These are phyloP conservation scores for Candida pini DNA, from an alignment of 805 yeast genomes.

Conservation along the genomic window DNA sequence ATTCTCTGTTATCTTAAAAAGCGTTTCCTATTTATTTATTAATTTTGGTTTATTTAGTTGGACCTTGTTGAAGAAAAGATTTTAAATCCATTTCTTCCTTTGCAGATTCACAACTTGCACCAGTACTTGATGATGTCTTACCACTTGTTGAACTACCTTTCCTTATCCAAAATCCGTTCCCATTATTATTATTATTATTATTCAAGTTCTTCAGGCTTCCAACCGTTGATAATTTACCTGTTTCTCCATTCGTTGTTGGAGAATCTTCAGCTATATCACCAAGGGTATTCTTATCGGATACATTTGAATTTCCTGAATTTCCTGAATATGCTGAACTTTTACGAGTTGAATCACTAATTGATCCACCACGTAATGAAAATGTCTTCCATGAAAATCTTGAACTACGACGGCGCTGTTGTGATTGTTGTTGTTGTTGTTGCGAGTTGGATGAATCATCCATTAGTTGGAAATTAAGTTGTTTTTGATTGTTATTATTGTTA, in stretches of 20 bases:
- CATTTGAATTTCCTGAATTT: not conserved
- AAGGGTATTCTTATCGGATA: not conserved
- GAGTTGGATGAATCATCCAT: not conserved
- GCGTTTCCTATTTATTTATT: too few relatives aligned
- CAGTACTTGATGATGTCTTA: conserved; percentile 8
- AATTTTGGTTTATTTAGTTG: conserved; percentile 1
- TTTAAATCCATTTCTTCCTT: conserved; percentile 20
- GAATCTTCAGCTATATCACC: conserved; percentile 8
- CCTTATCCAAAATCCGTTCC: too few relatives aligned
- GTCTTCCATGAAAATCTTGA: conserved; percentile 25
- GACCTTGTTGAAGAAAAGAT: conserved; percentile 18
- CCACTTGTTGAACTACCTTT: conserved; percentile 17
- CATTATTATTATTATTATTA: not conserved
- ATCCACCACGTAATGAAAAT: conserved; percentile 14
- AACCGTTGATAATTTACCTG: not conserved
- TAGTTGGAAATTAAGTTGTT: not conserved
- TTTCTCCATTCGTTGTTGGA: not conserved
- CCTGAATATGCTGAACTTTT: conserved; percentile 4
- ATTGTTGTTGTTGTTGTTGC: not conserved
- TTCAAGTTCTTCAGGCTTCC: not conserved
- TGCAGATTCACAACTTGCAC: conserved; percentile 2
- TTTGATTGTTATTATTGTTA: not conserved
- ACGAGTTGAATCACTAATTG: conserved; percentile 6
- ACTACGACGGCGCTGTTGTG: conserved; percentile 10
- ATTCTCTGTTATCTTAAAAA: too few relatives aligned